Evolutionary conservation across 2,329 filamentous ascomycete species (phyloP), one percentile per base, ranked within the genome.

Genomic region (Ilyonectria destructans): DNA sequence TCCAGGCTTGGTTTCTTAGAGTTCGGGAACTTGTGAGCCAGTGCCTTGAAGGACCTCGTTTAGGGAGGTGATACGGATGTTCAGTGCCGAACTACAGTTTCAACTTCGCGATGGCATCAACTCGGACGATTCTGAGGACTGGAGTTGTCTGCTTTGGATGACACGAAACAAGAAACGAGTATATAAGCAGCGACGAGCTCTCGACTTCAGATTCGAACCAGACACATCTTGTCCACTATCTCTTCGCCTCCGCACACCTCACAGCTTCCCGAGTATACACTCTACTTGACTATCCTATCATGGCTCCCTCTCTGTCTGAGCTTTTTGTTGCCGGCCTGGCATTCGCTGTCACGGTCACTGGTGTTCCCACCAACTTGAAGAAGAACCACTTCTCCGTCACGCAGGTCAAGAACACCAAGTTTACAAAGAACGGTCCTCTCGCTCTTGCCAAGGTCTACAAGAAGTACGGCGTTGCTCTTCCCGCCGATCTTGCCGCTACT

Each of bases 321-420:
- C 48, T 67, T 43, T 52, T 67, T 8, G 46, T 26, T 19, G 64
- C 58, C 43, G 45, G 58, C 19, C 45, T 67, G 58, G 48, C 64
- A 2, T 35, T 67, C 7, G 46, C 59, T 33, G 33, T 52, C 23
- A 46, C 61, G n/a, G 58, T 57, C 15, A 40, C 48, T 1, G 64
- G 45, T 19, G 64, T 67, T 19, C 52, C 49, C 15, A 48, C 64
- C 64, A 2, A 58, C 64, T 6, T 8, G 3, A 7, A 37, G 3
- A 43, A 58, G 19, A 19, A 6, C 29, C 17, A 54, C 31, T 75
- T 77, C 71, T 79, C 78, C 17, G 70, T 83, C 57, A 67, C 77
- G 56, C 82, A 83, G 71, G 77, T 82, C 58, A 78, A 74, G 69
- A 84, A 83, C 71, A 60, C 76, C 17, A 70, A 78, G 29, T 77